Base-by-base conservation (phyloP, 2,329 filamentous ascomycete species). In the Ceratocystis cubensis region DNA sequence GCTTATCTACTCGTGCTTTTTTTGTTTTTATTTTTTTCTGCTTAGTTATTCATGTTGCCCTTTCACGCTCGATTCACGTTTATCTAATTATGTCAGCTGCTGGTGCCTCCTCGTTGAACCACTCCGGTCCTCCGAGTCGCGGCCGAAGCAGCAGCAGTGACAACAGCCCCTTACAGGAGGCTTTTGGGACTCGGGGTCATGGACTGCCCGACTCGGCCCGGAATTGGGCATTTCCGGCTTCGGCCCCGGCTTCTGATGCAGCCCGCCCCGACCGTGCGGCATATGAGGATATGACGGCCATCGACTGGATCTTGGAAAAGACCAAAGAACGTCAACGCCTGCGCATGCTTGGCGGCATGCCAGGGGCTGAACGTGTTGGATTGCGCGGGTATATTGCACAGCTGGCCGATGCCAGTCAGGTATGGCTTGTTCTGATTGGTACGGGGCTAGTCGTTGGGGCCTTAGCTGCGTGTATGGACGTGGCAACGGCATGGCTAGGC, bases 231-330 rank as follows among this genome's bases (percentile, higher is more conserved):
- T 65, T 69, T 66, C 72, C 66, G 67, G 68, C 71, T 66, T 68
- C 71, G 33, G 69, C 66, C 22, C 64, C 37, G 37, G 10, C 37
- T 41, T 41, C 37, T 41, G 37, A 41, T 41, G 37, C 37, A 41
- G 17, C 30, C 46, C 8, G 37, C 17, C 48, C 50, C 46, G 41
- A 25, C 20, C 85, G 94, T 73, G 92, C 96, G 46, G 93, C 89
- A 65, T 99, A 99, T 77, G 93, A 96, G 73, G 89, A 99, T 76
- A 80, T 96, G 74, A 96, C 93, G 17, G 93, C 94, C 67, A 99
- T 99, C 74, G 94, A 99, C 78, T 99, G 94, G 94, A 97, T 97
- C 73, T 97, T 96, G 72, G 94, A 99, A 76, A 96, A 97, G 74
- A 94, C 89, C 64, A 96, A 96, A 75, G 94, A 99, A 77, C 85